phyloP scores from a whole-genome alignment of 2,329 filamentous ascomycete genomes.

The Cryoendolithus antarcticus region DNA sequence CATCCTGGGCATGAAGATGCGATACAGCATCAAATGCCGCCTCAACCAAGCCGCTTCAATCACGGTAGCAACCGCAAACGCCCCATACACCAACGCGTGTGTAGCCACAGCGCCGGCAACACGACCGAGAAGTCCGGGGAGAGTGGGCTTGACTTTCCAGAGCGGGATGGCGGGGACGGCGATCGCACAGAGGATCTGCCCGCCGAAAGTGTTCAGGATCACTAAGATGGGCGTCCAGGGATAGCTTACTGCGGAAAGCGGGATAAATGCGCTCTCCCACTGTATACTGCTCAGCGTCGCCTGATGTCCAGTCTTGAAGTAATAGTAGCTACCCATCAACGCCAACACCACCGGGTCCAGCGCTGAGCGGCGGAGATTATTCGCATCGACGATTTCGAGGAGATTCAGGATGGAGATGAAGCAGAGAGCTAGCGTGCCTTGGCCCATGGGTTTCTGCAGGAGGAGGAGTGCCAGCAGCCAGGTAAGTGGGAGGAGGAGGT shows the following conservation, averaged over 20 bases:
- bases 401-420: conserved; percentile 80
- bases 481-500: conserved; percentile 71
- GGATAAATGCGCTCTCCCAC: conserved; percentile 92
- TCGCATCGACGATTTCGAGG: conserved; percentile 51
- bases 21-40: conserved; percentile 89
- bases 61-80: conserved; percentile 73
- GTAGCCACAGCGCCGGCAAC: conserved; percentile 59
- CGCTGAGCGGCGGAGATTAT: conserved; percentile 49
- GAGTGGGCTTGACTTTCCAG: conserved; percentile 79
- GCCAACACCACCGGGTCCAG: conserved; percentile 77
- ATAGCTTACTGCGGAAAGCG: conserved; percentile 69
- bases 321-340: conserved; percentile 85
- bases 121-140: conserved; percentile 49
- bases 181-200: conserved; percentile 70
- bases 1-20: conserved; percentile 84
- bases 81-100: conserved; percentile 71
- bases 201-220: conserved; percentile 74
- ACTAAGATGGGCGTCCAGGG: conserved; percentile 81
- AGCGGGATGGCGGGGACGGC: conserved; percentile 70
- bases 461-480: conserved; percentile 65
- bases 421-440: conserved; percentile 68
- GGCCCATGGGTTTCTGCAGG: conserved; percentile 89
- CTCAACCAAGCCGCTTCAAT: conserved; percentile 80
- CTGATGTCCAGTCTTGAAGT: conserved; percentile 96
- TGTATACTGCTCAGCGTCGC: conserved; percentile 78